phyloP scores from a whole-genome alignment of 805 yeast genomes.

The Phaffomyces opuntiae region DNA sequence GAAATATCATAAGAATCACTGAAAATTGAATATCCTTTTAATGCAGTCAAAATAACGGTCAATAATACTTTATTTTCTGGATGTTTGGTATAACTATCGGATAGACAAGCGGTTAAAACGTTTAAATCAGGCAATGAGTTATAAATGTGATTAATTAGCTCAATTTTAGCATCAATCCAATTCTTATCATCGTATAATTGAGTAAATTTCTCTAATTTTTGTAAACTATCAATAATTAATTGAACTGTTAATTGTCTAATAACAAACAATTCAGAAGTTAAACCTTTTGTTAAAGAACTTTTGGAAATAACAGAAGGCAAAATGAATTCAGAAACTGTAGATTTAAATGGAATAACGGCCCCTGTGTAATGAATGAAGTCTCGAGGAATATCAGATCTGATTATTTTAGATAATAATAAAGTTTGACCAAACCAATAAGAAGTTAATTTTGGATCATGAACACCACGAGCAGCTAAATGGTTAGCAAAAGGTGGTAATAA shows the following conservation, averaged over 20 bases:
- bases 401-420: conserved; percentile 49
- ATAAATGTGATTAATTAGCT: conserved; percentile 28
- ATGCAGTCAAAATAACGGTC: conserved; percentile 39
- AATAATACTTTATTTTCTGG: conserved; percentile 39
- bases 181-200: conserved; percentile 29
- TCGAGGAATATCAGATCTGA: conserved; percentile 50
- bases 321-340: conserved; percentile 44
- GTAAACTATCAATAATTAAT: conserved; percentile 44
- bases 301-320: conserved; percentile 61
- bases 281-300: conserved; percentile 47
- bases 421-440: conserved; percentile 82
- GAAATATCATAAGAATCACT: conserved; percentile 29
- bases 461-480: conserved; percentile 54
- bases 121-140: conserved; percentile 43
- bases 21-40: conserved; percentile 33
- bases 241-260: conserved; percentile 62
- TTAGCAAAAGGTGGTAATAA: conserved; percentile 64
- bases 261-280: conserved; percentile 42
- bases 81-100: conserved; percentile 31
- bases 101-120: conserved; percentile 34
- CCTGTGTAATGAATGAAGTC: conserved; percentile 24
- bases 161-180: conserved; percentile 33
- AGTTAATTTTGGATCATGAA: conserved; percentile 71
- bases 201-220: conserved; percentile 42
- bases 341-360: conserved; percentile 26